phyloP scores from a whole-genome alignment of 345 rosid species.

The Eucalyptus leucophloia region DNA sequence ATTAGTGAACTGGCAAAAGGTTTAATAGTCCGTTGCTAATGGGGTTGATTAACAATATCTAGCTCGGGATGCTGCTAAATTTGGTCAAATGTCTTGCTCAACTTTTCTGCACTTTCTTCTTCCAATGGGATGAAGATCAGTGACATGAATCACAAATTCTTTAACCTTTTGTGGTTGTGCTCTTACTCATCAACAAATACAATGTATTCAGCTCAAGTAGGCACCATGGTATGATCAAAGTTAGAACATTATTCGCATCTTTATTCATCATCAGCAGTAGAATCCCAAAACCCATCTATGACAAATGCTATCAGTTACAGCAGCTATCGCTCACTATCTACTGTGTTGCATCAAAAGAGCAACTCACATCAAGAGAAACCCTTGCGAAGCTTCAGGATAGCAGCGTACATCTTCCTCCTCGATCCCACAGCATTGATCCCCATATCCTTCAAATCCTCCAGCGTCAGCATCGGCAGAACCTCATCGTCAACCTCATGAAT shows the following conservation, averaged over 20 bases:
- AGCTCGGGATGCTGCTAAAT: background rate
- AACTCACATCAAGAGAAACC: conserved; percentile 37
- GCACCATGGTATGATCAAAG: background rate
- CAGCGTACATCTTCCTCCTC: conserved; percentile 52
- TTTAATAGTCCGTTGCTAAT: background rate
- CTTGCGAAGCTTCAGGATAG: conserved; percentile 60
- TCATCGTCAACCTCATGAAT: conserved; percentile 71
- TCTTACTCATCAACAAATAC: background rate
- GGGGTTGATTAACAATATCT: background rate
- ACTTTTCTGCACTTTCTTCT: background rate
- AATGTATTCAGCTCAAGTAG: background rate
- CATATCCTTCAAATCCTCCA: conserved; percentile 80
- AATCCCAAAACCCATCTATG: background rate
- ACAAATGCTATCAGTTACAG: background rate
- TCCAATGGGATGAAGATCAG: background rate
- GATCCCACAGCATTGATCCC: conserved; percentile 74
- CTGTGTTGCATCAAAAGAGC: background rate
- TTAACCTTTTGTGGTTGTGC: background rate
- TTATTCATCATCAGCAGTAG: background rate
- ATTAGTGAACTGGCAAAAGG: background rate
- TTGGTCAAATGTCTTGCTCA: background rate
- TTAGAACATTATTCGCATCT: background rate
- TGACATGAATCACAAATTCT: background rate
- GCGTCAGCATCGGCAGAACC: conserved; percentile 57
- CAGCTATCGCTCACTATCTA: background rate